phyloP scores from a whole-genome alignment of 2,329 filamentous ascomycete genomes.

The Penicillium sp. region DNA sequence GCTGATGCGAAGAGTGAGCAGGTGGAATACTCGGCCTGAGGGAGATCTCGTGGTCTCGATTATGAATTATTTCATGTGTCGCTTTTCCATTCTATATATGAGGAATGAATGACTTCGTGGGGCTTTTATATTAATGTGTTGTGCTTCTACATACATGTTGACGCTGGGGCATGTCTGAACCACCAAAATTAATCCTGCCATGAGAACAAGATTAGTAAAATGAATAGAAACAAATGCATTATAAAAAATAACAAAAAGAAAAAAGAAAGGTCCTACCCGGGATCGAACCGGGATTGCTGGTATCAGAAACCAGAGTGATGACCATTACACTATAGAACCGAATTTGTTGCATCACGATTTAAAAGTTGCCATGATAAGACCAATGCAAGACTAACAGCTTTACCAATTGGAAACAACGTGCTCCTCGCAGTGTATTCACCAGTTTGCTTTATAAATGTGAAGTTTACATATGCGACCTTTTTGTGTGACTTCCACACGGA shows the following conservation, averaged over 20 bases:
- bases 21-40: constrained; percentile 2
- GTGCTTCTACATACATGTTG: too few relatives aligned
- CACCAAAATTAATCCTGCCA: too few relatives aligned
- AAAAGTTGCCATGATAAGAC: not conserved
- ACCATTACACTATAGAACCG: not conserved
- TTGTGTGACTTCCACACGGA: not conserved
- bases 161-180: too few relatives aligned
- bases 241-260: not conserved
- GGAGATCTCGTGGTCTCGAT: not conserved
- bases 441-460: not conserved
- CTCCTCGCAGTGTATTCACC: not conserved
- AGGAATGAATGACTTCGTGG: not conserved
- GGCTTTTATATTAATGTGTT: too few relatives aligned
- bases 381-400: too few relatives aligned
- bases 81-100: not conserved
- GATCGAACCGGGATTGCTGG: not conserved
- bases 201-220: too few relatives aligned
- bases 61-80: not conserved
- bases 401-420: too few relatives aligned
- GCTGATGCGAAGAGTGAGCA: constrained; percentile 8
- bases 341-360: not conserved
- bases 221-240: not conserved
- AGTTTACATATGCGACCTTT: not conserved
- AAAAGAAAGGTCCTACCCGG: not conserved
- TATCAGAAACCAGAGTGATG: not conserved